Percentiles rank a stretch among this genome's conserved stretches.
Evolutionary conservation across 140 eudicot genomes (phyloP).

Genomic region (Cichorium intybus): DNA sequence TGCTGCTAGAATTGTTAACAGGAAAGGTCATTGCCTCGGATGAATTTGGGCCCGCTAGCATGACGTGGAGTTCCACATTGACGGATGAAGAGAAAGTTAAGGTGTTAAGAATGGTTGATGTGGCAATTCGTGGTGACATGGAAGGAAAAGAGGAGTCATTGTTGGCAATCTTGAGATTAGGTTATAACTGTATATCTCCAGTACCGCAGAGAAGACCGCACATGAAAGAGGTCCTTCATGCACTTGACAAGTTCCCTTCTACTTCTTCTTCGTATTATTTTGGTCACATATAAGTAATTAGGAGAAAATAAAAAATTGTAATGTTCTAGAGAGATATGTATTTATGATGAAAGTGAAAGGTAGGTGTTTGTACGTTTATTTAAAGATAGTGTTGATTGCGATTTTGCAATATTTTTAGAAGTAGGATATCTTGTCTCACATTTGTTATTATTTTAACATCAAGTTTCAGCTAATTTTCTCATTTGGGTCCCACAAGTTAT

Average conservation of each 20-base stretch:
- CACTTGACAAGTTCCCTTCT: conserved; percentile 81
- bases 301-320: background rate
- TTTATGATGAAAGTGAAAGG: conserved; percentile 37
- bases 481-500: background rate
- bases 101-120: conserved; percentile 74
- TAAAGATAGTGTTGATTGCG: conserved; percentile 17
- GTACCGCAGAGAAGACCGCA: conserved; percentile 91
- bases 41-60: conserved; percentile 63
- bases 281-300: conserved; percentile 32
- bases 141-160: conserved; percentile 83
- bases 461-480: conserved; percentile 21
- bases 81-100: conserved; percentile 54
- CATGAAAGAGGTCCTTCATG: conserved; percentile 89
- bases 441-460: conserved; percentile 27
- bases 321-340: conserved; percentile 30
- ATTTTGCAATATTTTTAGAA: conserved; percentile 25
- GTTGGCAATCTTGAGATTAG: conserved; percentile 58
- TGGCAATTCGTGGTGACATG: conserved; percentile 79
- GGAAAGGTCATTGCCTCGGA: conserved; percentile 77
- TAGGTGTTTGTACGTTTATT: conserved; percentile 29
- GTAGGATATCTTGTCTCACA: conserved; percentile 22
- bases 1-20: conserved; percentile 75
- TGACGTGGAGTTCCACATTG: conserved; percentile 38
- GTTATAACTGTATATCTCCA: conserved; percentile 66
- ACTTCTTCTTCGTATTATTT: conserved; percentile 40